phyloP scores from a whole-genome alignment of 495 filamentous ascomycete species.

The Penicillium goetzii region DNA sequence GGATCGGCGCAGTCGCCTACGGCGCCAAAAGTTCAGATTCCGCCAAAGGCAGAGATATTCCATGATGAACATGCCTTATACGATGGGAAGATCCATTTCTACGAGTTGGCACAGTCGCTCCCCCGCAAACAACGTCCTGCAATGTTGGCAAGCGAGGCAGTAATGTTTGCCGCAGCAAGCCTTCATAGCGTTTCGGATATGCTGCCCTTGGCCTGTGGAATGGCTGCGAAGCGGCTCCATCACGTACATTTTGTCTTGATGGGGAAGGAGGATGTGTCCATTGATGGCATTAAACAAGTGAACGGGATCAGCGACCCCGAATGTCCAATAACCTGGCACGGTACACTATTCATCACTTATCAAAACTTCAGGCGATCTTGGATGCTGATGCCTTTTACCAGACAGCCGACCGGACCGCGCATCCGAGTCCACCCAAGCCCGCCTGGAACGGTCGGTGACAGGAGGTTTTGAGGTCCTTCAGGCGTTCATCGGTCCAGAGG shows the following conservation, averaged over 20 bases:
- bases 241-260: slow-evolving; percentile 58
- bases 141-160: slow-evolving; percentile 37
- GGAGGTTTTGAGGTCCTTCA: slow-evolving; percentile 50
- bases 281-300: slow-evolving; percentile 53
- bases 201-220: slow-evolving; percentile 58
- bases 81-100: slow-evolving; percentile 60
- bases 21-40: slow-evolving; percentile 17
- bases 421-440: slow-evolving; percentile 48
- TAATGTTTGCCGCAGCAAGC: slow-evolving; percentile 56
- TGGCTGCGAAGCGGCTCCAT: slow-evolving; percentile 49
- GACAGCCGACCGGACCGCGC: slow-evolving; percentile 56
- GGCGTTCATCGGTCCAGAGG: slow-evolving; percentile 52
- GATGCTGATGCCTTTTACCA: slow-evolving; percentile 29
- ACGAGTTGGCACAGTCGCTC: slow-evolving; percentile 54
- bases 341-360: slow-evolving; percentile 31
- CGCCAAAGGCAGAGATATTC: slow-evolving; percentile 8
- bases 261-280: slow-evolving; percentile 57
- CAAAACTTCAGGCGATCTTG: neutral
- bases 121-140: slow-evolving; percentile 40
- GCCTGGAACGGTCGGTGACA: slow-evolving; percentile 54
- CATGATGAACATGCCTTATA: slow-evolving; percentile 38
- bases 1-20: slow-evolving; percentile 15
- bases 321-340: slow-evolving; percentile 59
- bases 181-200: slow-evolving; percentile 55
- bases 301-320: slow-evolving; percentile 50